Percentiles rank a stretch among this genome's conserved stretches.
These are phyloP conservation scores for Gentiana straminea DNA, from an alignment of 257 asterid species.

Conservation along the genomic window DNA sequence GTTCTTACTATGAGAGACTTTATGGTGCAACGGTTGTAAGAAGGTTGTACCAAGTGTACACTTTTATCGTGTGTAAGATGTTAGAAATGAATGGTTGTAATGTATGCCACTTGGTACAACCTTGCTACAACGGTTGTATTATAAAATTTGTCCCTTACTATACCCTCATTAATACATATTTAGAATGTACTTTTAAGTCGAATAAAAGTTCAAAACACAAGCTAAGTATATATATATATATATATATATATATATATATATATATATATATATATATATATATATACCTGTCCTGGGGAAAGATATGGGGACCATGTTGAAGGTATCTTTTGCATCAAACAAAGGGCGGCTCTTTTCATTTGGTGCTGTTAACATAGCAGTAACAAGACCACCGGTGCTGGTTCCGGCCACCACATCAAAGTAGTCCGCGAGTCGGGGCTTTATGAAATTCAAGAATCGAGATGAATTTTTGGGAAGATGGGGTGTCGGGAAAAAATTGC, in stretches of 20 bases:
- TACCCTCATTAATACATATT: neutral
- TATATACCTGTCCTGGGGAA: constrained; percentile 33
- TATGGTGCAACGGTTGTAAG: too few species aligned
- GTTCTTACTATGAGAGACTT: too few species aligned
- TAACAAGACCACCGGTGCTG: constrained; percentile 59
- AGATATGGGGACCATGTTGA: constrained; percentile 43
- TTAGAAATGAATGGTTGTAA: too few species aligned
- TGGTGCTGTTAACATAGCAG: constrained; percentile 61
- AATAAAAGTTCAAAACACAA: neutral
- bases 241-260: too few species aligned
- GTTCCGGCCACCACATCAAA: constrained; percentile 51
- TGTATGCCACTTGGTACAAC: too few species aligned
- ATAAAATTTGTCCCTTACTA: too few species aligned
- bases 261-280: neutral
- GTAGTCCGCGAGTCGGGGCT: constrained; percentile 47
- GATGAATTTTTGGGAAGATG: too few species aligned
- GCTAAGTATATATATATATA: neutral
- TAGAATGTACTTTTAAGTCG: neutral
- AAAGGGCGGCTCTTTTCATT: constrained; percentile 37
- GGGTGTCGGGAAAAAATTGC: too few species aligned
- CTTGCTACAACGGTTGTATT: too few species aligned
- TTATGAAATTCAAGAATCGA: too few species aligned
- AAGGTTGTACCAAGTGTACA: too few species aligned
- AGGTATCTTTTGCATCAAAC: constrained; percentile 47
- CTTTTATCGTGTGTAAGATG: too few species aligned